Conservation (phyloP, 2,329 filamentous ascomycete species). For the Exophiala alcalophila region DNA sequence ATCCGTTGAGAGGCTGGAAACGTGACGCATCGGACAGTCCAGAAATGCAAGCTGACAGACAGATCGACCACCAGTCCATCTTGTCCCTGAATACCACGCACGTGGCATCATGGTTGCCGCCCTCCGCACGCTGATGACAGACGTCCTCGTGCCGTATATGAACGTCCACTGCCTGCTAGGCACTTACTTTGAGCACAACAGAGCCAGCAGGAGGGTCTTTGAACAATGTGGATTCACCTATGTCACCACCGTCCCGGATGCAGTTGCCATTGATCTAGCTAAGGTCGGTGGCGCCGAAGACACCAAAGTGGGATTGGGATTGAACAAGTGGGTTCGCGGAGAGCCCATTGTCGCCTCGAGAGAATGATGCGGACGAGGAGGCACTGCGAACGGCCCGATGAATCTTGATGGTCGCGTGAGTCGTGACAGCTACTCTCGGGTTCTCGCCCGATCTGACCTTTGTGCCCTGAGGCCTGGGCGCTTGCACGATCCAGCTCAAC, state of each 20-base stretch:
- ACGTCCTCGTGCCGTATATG: constrained; percentile 34
- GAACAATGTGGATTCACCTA: constrained; percentile 33
- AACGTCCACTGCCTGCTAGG: constrained; percentile 30
- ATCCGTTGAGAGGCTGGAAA: too few species aligned
- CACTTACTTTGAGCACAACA: constrained; percentile 31
- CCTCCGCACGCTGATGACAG: constrained; percentile 28
- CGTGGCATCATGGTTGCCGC: constrained; percentile 34
- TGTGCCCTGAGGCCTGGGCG: too few species aligned
- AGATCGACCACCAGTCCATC: constrained; percentile 15
- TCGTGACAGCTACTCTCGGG: too few species aligned
- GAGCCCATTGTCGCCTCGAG: too few species aligned
- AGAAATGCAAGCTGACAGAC: too few species aligned
- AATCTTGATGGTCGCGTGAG: too few species aligned
- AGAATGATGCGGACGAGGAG: too few species aligned
- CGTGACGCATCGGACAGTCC: too few species aligned
- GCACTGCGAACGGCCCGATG: too few species aligned
- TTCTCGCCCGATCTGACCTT: too few species aligned
- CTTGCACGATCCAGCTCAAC: too few species aligned
- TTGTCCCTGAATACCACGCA: constrained; percentile 32
- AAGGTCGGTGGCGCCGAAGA: constrained; percentile 7
- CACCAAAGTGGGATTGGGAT: constrained; percentile 11
- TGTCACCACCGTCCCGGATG: constrained; percentile 6
- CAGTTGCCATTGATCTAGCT: constrained; percentile 1
- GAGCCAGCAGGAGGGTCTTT: constrained; percentile 32
- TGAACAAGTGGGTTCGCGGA: constrained; percentile 13